phyloP scores from a whole-genome alignment of 345 rosid genomes.

The Gossypium herbaceum region DNA sequence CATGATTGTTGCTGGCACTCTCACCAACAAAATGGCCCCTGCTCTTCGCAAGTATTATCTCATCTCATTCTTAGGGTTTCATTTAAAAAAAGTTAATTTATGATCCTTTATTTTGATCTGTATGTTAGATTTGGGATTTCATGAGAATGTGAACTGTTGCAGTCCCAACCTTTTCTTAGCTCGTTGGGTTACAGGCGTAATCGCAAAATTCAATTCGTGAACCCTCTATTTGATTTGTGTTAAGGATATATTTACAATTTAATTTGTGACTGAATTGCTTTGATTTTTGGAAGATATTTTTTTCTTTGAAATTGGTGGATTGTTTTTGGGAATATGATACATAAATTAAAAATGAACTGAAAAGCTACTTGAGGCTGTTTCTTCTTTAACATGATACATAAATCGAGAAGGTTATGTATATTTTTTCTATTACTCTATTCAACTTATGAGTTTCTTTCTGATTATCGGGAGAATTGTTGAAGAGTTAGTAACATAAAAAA shows the following conservation, averaged over 20 bases:
- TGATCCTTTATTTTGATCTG: not conserved
- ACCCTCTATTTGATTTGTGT: not conserved
- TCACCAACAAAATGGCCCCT: slow-evolving; percentile 99
- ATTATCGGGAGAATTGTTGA: not conserved
- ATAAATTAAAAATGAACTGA: not conserved
- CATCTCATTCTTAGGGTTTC: not conserved
- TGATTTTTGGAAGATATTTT: not conserved
- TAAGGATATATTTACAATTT: not conserved
- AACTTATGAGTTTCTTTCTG: not conserved
- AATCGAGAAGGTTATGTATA: not conserved
- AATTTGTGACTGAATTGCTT: not conserved
- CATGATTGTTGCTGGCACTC: slow-evolving; percentile 98
- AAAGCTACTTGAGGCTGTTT: not conserved
- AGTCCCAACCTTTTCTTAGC: not conserved
- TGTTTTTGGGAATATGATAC: not conserved
- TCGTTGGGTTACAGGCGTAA: not conserved
- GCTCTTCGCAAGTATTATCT: slow-evolving; percentile 84
- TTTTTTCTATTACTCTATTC: not conserved
- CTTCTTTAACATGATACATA: not conserved
- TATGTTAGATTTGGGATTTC: not conserved
- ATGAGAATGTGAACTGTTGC: not conserved
- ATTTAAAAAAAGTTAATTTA: not conserved
- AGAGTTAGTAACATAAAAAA: not conserved
- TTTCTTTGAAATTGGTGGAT: not conserved
- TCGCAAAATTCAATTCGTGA: slow-evolving; percentile 1